Percentiles rank a stretch among this genome's conserved stretches.
These are phyloP conservation scores for Lodderomyces jiufengensis DNA, from an alignment of 1,139 yeast species.

Conservation along the genomic window DNA sequence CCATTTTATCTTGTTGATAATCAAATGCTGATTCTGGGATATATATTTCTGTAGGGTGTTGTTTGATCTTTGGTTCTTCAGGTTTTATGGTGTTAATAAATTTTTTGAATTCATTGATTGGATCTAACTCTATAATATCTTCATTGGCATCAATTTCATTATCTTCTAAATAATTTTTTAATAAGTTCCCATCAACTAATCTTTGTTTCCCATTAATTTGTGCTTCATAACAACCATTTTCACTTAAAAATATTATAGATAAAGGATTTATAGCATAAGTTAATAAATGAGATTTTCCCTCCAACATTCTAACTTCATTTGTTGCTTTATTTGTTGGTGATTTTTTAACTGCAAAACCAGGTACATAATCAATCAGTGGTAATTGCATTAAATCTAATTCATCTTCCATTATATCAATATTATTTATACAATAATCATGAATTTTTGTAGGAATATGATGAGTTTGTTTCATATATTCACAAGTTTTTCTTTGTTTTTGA, in stretches of 20 bases:
- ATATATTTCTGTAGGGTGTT: slow-evolving; percentile 10
- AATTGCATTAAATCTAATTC: slow-evolving; percentile 22
- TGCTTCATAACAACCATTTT: slow-evolving; percentile 27
- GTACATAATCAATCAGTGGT: slow-evolving; percentile 18
- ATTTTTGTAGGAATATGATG: slow-evolving; percentile 19
- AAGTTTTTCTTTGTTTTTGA: slow-evolving; percentile 18
- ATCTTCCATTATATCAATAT: slow-evolving; percentile 20
- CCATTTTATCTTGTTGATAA: slow-evolving; percentile 21
- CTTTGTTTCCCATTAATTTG: slow-evolving; percentile 17
- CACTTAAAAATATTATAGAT: slow-evolving; percentile 20
- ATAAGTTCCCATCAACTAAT: slow-evolving; percentile 24
- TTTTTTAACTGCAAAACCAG: slow-evolving; percentile 42
- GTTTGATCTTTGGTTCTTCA: slow-evolving; percentile 15
- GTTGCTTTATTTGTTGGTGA: slow-evolving; percentile 30
- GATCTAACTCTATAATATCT: slow-evolving; percentile 15
- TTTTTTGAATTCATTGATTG: slow-evolving; percentile 17
- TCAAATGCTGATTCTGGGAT: slow-evolving; percentile 19
- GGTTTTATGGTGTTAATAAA: slow-evolving; percentile 12
- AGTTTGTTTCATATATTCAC: slow-evolving; percentile 23
- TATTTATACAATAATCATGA: slow-evolving; percentile 24
- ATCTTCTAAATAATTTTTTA: slow-evolving; percentile 20
- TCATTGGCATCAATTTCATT: slow-evolving; percentile 14
- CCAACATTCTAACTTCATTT: slow-evolving; percentile 28
- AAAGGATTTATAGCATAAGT: slow-evolving; percentile 38
- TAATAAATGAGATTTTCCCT: slow-evolving; percentile 43